Evolutionary conservation across 768 basidiomycete species (phyloP), one percentile per base, ranked within the genome.

Genomic region (Naganishia vishniacii): DNA sequence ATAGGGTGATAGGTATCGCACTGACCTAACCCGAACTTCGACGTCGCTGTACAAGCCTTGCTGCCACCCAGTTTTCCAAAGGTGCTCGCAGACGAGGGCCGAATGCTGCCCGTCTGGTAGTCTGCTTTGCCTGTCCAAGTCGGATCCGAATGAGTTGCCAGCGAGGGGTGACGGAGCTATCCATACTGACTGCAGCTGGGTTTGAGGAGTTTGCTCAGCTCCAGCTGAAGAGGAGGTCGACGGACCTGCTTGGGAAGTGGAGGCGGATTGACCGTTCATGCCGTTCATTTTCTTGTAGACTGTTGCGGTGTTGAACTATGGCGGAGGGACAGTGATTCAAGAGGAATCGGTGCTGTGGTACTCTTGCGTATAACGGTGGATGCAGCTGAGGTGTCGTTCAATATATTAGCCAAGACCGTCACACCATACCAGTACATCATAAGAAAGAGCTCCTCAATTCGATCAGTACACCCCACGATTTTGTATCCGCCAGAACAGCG

Each of bases 31-130:
- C 20, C 41, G 37, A 12, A 67, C 48, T 25, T 58, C 51, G 12
- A 67, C 41, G 25, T 67, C 65, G 23, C 49, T 58, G 37, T 67
- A 67, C 18, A 23, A 25, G 25, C 65, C 65, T 15, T 45, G 28
- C 47, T 59, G 61, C 25, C 51, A 66, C 23, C 65, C 65, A 11
- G 29, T 45, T 25, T 59, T 32, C 65, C 65, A 67, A 1, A 67
- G 25, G 16, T 56, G 34, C 5, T 56, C 53, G 23, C 53, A 56
- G 23, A 40, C 40, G 12, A 56, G 34, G 28, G 53, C 53, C 13
- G 53, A 56, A 23, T 56, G 53, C 13, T 56, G 53, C 11, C 53
- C 53, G 40, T 56, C 53, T 2, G 53, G 53, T 15, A 56, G 53
- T 23, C 11, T 34, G 16, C 34, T 12, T 20, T 37, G 34, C 32